Conservation (phyloP, 176 grass and related monocot species). For the Saccharum spontaneum region DNA sequence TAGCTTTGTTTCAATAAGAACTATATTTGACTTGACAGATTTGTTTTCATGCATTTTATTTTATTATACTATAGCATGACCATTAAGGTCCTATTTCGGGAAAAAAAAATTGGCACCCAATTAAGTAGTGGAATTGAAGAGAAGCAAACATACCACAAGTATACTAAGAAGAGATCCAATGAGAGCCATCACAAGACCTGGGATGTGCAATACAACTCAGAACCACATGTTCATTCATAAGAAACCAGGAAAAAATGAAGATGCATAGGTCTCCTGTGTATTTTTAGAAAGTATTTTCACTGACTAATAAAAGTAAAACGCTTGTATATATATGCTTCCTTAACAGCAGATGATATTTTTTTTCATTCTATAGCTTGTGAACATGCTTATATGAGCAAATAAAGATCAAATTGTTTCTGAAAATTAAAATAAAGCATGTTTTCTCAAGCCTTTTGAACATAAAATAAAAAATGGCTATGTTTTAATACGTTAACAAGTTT, state of each 20-base stretch:
- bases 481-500: too few relatives aligned
- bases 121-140: background rate
- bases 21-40: background rate
- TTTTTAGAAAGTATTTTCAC: background rate
- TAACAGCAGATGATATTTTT: background rate
- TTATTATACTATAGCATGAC: background rate
- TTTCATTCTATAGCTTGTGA: background rate
- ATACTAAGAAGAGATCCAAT: slow-evolving; percentile 89
- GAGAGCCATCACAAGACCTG: slow-evolving; percentile 90
- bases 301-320: background rate
- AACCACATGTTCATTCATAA: background rate
- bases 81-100: background rate
- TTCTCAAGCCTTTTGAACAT: background rate
- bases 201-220: slow-evolving; percentile 31
- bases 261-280: background rate
- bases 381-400: background rate
- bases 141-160: slow-evolving; percentile 64
- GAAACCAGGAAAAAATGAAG: background rate
- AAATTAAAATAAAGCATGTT: background rate
- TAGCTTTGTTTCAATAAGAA: background rate
- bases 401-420: background rate
- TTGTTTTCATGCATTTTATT: background rate
- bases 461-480: background rate
- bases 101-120: background rate
- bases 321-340: background rate